Base-by-base conservation (phyloP, 1,284 basidiomycete species). In the Ustilago curta region DNA sequence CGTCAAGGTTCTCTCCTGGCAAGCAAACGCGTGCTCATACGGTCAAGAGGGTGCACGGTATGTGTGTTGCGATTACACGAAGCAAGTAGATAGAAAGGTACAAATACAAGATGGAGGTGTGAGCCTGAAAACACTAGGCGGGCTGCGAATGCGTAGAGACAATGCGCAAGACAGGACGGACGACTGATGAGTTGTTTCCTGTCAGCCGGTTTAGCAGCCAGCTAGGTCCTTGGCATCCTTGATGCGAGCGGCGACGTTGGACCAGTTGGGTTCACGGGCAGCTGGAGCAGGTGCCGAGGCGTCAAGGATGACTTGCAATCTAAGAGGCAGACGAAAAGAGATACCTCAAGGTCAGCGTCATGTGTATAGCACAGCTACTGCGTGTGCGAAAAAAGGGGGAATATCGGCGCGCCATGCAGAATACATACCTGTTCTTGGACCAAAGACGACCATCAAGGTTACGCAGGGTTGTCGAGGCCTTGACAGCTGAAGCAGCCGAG, bases 191-290 rank as follows among this genome's bases (percentile, higher is more conserved):
- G 12, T 50, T 21, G 6, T 40, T 21, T 25, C n/a, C 23, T 37
- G 16, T 19, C 14, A 7, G 44, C 4, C 8, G 5, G 52, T 19
- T 59, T 56, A 75, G 72, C 68, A 75, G 42, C 72, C 72, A 37
- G 72, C 72, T 5, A 75, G 72, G 39, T 64, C 51, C 60, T 68
- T 67, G 48, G 73, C 73, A 48, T 76, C 73, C 23, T 55, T 62
- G 35, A 65, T 68, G 44, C 69, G 68, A 42, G 73, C 68, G 3
- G 73, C 51, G 21, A 67, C 55, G 56, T 69, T 76, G 53, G 58
- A 57, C 73, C 73, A 76, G 69, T 76, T 69, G 43, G 67, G 61
- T 59, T 76, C 60, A 31, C 50, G 58, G 31, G 54, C 39, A 27
- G 62, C 69, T 12, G 59, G 61, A 5, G 42, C 48, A 4, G 73